Percentiles rank a stretch among this genome's conserved stretches.
phyloP scores from a whole-genome alignment of 2,329 filamentous ascomycete species.

The Hypoxylon sp. region DNA sequence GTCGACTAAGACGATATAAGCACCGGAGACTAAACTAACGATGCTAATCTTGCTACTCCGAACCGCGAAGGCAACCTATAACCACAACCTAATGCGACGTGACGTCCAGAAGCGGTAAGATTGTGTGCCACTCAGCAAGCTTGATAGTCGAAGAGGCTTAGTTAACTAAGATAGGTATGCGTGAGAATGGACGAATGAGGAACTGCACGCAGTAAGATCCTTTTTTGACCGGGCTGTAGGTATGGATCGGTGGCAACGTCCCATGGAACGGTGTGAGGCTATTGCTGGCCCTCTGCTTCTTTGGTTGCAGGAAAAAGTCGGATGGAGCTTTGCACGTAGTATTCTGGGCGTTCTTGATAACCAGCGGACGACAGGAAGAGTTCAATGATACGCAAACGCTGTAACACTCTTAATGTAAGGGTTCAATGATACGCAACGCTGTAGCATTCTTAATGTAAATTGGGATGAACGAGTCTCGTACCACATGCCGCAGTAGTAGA shows the following conservation, averaged over 20 bases:
- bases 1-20: neutral
- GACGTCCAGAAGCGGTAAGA: conserved; percentile 28
- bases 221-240: conserved; percentile 8
- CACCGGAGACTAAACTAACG: neutral
- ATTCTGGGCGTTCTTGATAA: conserved; percentile 11
- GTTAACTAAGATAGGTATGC: conserved; percentile 4
- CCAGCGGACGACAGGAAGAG: conserved; percentile 1
- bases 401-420: conserved; percentile 16
- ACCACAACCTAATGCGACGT: conserved; percentile 37
- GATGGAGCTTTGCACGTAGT: conserved; percentile 7
- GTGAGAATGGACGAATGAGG: conserved; percentile 5
- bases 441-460: conserved; percentile 17
- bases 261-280: conserved; percentile 10
- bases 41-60: conserved; percentile 17
- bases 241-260: conserved; percentile 10
- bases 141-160: conserved; percentile 19
- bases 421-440: conserved; percentile 4
- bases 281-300: conserved; percentile 3
- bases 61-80: conserved; percentile 18
- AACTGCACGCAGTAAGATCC: conserved; percentile 12
- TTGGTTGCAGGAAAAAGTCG: conserved; percentile 16
- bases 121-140: conserved; percentile 14
- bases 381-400: conserved; percentile 4
- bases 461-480: conserved; percentile 3
- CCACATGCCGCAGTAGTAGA: conserved; percentile 5